A percentile compares a stretch with the other conserved stretches of the same genome.
Evolutionary conservation across 164 flowering plant species (phyloP).

Genomic region (Stephania japonica): DNA sequence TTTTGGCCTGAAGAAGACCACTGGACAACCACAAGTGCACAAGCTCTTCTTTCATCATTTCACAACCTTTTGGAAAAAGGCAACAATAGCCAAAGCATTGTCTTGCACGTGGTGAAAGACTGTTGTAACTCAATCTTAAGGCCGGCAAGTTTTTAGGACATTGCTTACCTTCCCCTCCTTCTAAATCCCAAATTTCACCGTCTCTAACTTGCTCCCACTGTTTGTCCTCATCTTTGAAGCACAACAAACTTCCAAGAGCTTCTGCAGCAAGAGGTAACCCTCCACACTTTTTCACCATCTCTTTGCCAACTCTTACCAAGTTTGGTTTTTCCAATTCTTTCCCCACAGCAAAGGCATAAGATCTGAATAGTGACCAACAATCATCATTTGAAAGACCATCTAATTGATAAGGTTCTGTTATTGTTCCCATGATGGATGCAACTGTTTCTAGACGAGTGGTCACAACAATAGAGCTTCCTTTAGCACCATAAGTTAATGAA

Average conservation of each 20-base stretch:
- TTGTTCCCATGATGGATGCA: background rate
- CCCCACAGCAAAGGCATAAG: background rate
- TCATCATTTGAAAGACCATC: background rate
- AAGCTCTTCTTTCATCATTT: conserved; percentile 9
- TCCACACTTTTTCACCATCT: no score
- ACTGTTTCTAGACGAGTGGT: background rate
- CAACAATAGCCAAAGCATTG: conserved; percentile 18
- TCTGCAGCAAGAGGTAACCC: no score
- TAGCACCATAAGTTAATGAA: background rate
- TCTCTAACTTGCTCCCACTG: background rate
- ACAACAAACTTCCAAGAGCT: no score
- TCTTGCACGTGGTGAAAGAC: conserved; percentile 7
- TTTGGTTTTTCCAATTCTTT: no score
- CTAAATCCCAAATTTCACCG: conserved; percentile 16
- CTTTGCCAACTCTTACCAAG: no score
- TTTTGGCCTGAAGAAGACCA: conserved; percentile 6
- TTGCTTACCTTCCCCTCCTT: background rate
- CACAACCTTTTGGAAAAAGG: conserved; percentile 17
- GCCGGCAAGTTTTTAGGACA: conserved; percentile 11
- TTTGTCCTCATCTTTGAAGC: no score
- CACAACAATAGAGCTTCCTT: background rate
- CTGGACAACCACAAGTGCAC: conserved; percentile 20
- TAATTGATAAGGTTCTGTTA: no score
- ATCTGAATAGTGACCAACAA: background rate
- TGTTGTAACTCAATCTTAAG: conserved; percentile 16